Evolutionary conservation across 2,329 filamentous ascomycete genomes (phyloP).

Genomic region (Alternaria panax): DNA sequence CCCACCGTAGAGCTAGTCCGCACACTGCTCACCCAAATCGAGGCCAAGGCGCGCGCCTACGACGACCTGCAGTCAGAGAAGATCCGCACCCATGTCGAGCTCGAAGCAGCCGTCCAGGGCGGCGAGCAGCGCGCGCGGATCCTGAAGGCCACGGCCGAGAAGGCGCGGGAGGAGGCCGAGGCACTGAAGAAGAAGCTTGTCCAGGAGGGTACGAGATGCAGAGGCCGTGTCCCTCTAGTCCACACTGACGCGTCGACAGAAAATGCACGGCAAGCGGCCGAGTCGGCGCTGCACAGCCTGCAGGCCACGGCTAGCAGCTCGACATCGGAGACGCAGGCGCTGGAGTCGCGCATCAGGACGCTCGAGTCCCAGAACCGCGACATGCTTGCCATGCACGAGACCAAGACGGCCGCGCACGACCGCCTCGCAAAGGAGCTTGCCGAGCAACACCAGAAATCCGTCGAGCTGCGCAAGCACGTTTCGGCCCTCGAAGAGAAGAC

Average conservation of each 20-base stretch:
- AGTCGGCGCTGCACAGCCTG: conserved; percentile 81
- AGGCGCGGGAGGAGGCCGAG: conserved; percentile 82
- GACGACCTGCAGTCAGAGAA: conserved; percentile 87
- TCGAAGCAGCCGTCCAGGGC: conserved; percentile 86
- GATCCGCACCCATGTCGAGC: conserved; percentile 86
- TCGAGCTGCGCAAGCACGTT: conserved; percentile 83
- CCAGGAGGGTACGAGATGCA: conserved; percentile 72
- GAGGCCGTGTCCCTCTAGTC: background rate
- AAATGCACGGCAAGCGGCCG: conserved; percentile 74
- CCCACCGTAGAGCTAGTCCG: conserved; percentile 82
- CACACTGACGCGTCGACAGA: conserved; percentile 61
- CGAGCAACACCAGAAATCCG: conserved; percentile 85
- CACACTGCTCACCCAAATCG: conserved; percentile 75
- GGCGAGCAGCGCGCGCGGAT: conserved; percentile 83
- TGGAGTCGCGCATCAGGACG: conserved; percentile 83
- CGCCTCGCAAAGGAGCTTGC: conserved; percentile 85
- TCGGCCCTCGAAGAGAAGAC: conserved; percentile 81
- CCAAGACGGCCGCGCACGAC: conserved; percentile 87
- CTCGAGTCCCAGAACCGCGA: conserved; percentile 93
- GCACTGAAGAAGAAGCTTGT: conserved; percentile 81
- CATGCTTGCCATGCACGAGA: conserved; percentile 85
- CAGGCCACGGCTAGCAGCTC: conserved; percentile 77
- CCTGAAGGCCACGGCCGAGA: conserved; percentile 81
- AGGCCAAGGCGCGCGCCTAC: conserved; percentile 79
- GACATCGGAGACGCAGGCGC: conserved; percentile 74